Base-by-base conservation (phyloP, 768 basidiomycete species). In the Russula ochroleuca region DNA sequence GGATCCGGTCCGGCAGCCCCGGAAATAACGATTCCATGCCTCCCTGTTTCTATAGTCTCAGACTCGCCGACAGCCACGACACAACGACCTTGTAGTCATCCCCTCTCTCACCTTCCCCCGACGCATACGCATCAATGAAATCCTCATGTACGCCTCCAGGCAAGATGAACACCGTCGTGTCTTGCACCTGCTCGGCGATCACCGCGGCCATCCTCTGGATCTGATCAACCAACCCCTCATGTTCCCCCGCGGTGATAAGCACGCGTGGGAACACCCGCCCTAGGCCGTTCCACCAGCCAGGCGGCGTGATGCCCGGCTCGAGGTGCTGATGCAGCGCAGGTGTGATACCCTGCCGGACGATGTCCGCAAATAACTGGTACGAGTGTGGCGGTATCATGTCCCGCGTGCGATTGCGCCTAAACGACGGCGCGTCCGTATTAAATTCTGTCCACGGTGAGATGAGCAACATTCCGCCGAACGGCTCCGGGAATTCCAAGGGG, bases 81-180 rank as follows among this genome's bases (percentile, higher is more conserved):
- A 58, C 50, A 0, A 53, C 25, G 2, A 58, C 9, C 43, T 40
- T 54, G 15, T 64, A 54, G 25, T 52, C 57, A 1, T 47, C 51
- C 37, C 63, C 25, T 35, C 55, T 41, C 38, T 6, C n/a, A 21
- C 60, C 63, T 33, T 54, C 60, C 1, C 53, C 61, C 15, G 48
- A 9, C 6, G 19, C 40, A 37, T 62, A 63, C 6, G 45, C 54
- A 3, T 8, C 14, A 0, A 56, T 52, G 4, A 65, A 62, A 50
- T 65, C 64, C 21, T 62, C 64, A 57, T 63, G 64, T 48, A 65
- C 54, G 15, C 64, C 60, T 28, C 55, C 43, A 43, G 59, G 54
- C 25, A 56, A 9, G 5, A 57, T 35, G 9, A 57, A 56, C 38
- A 53, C 4, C 49, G 49, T 58, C 35, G 43, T 62, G 10, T 63